Percentiles rank a stretch among this genome's conserved stretches.
Evolutionary conservation across 805 yeast genomes (phyloP).

Genomic region (Groenewaldozyma salmanticensis): DNA sequence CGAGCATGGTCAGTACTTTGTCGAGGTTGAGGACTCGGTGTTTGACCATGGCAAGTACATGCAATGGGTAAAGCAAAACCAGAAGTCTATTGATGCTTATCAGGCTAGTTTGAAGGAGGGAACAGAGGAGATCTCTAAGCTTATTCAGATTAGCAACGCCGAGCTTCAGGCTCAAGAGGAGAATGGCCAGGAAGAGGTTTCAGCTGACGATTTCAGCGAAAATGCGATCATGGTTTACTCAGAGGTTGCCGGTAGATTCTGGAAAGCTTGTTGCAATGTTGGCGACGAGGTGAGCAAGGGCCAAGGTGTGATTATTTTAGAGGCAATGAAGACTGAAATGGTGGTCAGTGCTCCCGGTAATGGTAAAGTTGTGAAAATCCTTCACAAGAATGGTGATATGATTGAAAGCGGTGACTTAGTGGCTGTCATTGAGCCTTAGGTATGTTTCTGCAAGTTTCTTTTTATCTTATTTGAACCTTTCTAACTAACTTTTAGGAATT

Average conservation of each 20-base stretch:
- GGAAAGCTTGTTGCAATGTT: slow-evolving; percentile 79
- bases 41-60: slow-evolving; percentile 77
- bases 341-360: slow-evolving; percentile 54
- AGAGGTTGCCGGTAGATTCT: slow-evolving; percentile 90
- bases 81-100: slow-evolving; percentile 59
- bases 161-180: slow-evolving; percentile 55
- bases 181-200: slow-evolving; percentile 28
- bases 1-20: slow-evolving; percentile 68
- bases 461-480: not conserved
- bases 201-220: slow-evolving; percentile 56
- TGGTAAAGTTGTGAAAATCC: slow-evolving; percentile 28
- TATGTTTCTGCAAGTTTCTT: not conserved
- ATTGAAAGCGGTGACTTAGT: slow-evolving; percentile 95
- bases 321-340: slow-evolving; percentile 99
- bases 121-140: slow-evolving; percentile 71
- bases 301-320: slow-evolving; percentile 79
- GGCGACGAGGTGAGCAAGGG: slow-evolving; percentile 69
- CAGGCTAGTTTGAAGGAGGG: slow-evolving; percentile 68
- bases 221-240: slow-evolving; percentile 80
- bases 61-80: slow-evolving; percentile 66
- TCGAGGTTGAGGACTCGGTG: slow-evolving; percentile 64
- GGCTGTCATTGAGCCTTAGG: slow-evolving; percentile 52
- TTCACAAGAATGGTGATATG: slow-evolving; percentile 85
- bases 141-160: slow-evolving; percentile 73
- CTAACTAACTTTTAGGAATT: slow-evolving; percentile 1